Base-by-base conservation (phyloP, 2,329 filamentous ascomycete species). In the Microdochium trichocladiopsis region DNA sequence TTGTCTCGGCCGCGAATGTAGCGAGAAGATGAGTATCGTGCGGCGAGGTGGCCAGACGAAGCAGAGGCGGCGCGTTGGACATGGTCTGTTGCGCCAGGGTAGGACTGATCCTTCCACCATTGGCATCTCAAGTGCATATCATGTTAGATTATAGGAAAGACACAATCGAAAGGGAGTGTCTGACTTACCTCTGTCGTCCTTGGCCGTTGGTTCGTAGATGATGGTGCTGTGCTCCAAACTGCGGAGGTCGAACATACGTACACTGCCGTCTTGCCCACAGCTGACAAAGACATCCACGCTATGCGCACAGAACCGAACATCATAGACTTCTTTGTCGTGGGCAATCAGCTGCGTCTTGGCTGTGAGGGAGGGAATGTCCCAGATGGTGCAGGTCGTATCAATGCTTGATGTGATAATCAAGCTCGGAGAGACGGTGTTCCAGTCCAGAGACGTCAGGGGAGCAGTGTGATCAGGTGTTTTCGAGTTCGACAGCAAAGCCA, bases 201-300 rank as follows among this genome's bases (percentile, higher is more conserved):
- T 96, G 59, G 91, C 88, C 0, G 90, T 93, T 4, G 94, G 94
- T 69, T 99, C 94, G 68, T 99, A 99, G 58, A 99, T 99, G 67
- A 99, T 99, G 50, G 94, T 99, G 59, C 92, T 96, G 69, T 99
- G 94, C 67, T 99, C 94, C 51, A 99, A 74, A 68, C 93, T 97
- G 64, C 94, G 84, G 55, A 99, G 76, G 69, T 99, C 94, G 70
- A 99, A 99, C 94, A 99, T 99, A 61, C 94, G 84, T 24, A 99
- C 94, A 68, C 93, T 97, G 37, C 94, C 94, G 66, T 99, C 94
- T 52, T 95, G 93, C 50, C 94, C 94, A 68, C 94, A 99, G 68
- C 90, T 96, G 28, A 97, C 94, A 68, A 99, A 99, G 1, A 97
- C 92, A 63, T 99, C 94, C n/a, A 96, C 90, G 61, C 91, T 96